Base-by-base conservation (phyloP, 169 alveolate species). In the Babesia ovata region DNA sequence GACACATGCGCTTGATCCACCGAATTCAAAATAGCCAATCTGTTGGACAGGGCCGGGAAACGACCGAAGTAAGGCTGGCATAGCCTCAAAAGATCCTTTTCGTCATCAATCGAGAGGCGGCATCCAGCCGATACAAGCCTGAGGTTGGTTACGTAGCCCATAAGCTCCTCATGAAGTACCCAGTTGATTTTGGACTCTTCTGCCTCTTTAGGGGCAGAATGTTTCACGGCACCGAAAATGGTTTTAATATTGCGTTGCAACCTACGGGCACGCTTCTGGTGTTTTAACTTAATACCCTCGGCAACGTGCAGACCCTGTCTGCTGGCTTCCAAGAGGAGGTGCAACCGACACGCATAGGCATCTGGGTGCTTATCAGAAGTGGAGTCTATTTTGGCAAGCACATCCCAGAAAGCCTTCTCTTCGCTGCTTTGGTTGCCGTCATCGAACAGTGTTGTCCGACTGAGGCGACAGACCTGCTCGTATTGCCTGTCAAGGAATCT, bases 111-210 rank as follows among this genome's bases (percentile, higher is more conserved):
- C 3, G 89, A 39, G n/a, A 87, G 70, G 17, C 87, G 62, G 24
- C 93, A 87, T 12, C 91, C 91, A 14, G 92, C 91, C 28, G 92
- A 84, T 14, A 87, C 86, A 16, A 19, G 53, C 65, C 87, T 44
- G 56, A 76, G 63, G 50, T 77, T 66, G 39, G 33, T 11, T 0
- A 78, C 48, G 69, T 87, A 87, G 7, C 75, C 69, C 59, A 62
- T 9, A 54, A 81, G 49, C 63, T 81, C 84, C 60, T 81, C 58
- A 57, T 72, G 85, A 22, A 81, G 66, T 44, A 50, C 39, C 88
- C 88, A 81, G 53, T 81, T 81, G 42, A 81, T 63, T 52, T 26
- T 57, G 36, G 54, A 24, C 14, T 26, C 69, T 11, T 71, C 78
- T n/a, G 29, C 78, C 28, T 54, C 76, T 61, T 65, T 24, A 12